Base-by-base conservation (phyloP, 1,284 basidiomycete species). In the Cryptococcus jaspeensis region DNA sequence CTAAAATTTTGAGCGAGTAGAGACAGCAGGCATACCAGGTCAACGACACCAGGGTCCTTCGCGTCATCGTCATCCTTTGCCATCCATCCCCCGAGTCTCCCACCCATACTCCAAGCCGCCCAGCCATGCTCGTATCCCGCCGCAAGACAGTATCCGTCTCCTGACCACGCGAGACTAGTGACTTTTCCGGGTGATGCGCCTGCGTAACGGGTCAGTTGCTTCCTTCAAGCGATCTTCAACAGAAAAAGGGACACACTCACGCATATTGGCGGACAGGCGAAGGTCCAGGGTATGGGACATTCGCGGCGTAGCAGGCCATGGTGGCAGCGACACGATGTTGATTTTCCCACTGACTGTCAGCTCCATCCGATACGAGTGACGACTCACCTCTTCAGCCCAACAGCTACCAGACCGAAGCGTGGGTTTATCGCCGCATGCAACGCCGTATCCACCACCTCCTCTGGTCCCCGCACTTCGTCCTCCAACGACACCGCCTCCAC, bases 101-200 rank as follows among this genome's bases (percentile, higher is more conserved):
- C 94, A 25, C 90, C 90, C 35, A 95, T 87, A 71, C 89, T 94
- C 81, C 93, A 92, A 4, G 96, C 83, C 0, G 87, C 89, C 89
- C 93, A 96, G 4, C 92, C 94, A 56, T 84, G 78, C 60, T 86
- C 83, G 87, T 92, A 98, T 0, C 91, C 94, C 0, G 93, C 91
- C n/a, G 93, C 94, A n/a, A 99, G 81, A 1, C 91, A 92, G 75
- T 96, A 92, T 1, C 95, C 96, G 75, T 99, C 96, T 2, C 89
- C 89, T 55, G 87, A 94, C 91, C 93, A 97, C 63, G 91, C 85
- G 73, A 97, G 81, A 13, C 84, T 78, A 45, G 78, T 84, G 1
- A 97, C 87, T n/a, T 82, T 75, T 0, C 94, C 94, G 1, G 85
- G 85, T 5, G 52, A 52, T 3, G 57, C 49, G n/a, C 58, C 64